A percentile compares a stretch with the other conserved stretches of the same genome.
Evolutionary conservation across 805 yeast species (phyloP).

Genomic region (Metschnikowia baotianmanensis): DNA sequence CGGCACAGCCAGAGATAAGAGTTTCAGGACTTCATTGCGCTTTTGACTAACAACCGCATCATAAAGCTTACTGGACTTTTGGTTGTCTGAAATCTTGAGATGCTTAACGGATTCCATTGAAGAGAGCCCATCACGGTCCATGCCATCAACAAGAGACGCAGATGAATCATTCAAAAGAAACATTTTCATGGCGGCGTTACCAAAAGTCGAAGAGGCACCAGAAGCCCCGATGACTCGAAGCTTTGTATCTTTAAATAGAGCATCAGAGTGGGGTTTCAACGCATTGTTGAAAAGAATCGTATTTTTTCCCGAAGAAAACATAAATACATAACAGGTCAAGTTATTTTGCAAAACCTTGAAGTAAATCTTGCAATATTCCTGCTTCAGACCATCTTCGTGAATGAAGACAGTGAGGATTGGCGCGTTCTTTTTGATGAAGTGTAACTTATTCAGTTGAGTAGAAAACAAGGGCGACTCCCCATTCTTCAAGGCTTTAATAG

Average conservation of each 20-base stretch:
- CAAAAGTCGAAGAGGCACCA: conserved; percentile 35
- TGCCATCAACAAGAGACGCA: conserved; percentile 23
- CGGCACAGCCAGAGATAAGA: conserved; percentile 19
- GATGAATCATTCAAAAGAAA: conserved; percentile 21
- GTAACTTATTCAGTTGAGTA: conserved; percentile 18
- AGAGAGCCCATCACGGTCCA: conserved; percentile 11
- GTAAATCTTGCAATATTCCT: conserved; percentile 29
- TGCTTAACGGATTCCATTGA: conserved; percentile 10
- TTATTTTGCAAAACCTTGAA: conserved; percentile 29
- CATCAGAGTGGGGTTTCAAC: conserved; percentile 30
- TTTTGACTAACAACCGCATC: conserved; percentile 23
- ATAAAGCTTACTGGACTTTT: conserved; percentile 13
- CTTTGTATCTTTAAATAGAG: conserved; percentile 27
- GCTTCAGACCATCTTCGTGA: conserved; percentile 16
- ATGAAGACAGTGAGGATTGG: conserved; percentile 27
- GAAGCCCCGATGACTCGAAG: conserved; percentile 32
- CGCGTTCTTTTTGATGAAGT: conserved; percentile 26
- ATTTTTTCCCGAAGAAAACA: conserved; percentile 21
- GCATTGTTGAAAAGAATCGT: conserved; percentile 28
- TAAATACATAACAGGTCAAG: conserved; percentile 28
- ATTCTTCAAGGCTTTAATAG: conserved; percentile 9
- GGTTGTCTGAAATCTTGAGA: conserved; percentile 9
- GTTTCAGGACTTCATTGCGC: conserved; percentile 19
- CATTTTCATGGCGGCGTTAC: conserved; percentile 28
- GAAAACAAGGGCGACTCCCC: conserved; percentile 14